These are phyloP conservation scores for Scheffersomyces spartinae DNA, from an alignment of 805 yeast species.

Conservation along the genomic window DNA sequence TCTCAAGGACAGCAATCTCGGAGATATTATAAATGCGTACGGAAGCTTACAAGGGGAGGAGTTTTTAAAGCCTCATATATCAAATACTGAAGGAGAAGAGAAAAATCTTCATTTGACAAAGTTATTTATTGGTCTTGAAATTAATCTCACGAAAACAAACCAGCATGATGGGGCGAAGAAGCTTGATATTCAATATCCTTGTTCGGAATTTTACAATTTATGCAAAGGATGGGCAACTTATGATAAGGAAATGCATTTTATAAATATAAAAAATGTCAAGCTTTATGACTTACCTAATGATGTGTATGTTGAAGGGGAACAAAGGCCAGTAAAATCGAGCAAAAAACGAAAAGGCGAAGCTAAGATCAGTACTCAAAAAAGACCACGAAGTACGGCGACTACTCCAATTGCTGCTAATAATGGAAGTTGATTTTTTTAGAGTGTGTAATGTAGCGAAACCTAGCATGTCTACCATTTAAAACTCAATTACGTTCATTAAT, in stretches of 20 bases:
- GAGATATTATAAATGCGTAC: slow-evolving; percentile 48
- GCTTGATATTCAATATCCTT: slow-evolving; percentile 79
- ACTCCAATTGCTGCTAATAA: too few relatives aligned
- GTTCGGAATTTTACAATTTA: slow-evolving; percentile 74
- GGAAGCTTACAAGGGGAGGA: slow-evolving; percentile 49
- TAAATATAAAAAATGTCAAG: slow-evolving; percentile 65
- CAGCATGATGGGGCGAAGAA: slow-evolving; percentile 43
- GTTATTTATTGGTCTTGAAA: slow-evolving; percentile 67
- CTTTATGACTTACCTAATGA: slow-evolving; percentile 73
- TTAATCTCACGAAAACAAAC: slow-evolving; percentile 30
- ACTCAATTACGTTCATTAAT: too few relatives aligned
- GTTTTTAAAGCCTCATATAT: too few relatives aligned
- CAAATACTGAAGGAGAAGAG: slow-evolving; percentile 9
- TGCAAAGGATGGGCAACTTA: slow-evolving; percentile 68
- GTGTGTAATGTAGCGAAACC: too few relatives aligned
- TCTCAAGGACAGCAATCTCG: too few relatives aligned
- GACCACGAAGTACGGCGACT: too few relatives aligned
- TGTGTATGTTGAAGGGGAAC: slow-evolving; percentile 74
- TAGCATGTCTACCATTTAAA: too few relatives aligned
- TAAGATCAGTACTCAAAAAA: slow-evolving; percentile 8
- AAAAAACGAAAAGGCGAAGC: slow-evolving; percentile 20
- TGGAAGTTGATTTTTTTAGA: too few relatives aligned
- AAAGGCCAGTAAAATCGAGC: slow-evolving; percentile 51
- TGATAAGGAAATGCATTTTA: slow-evolving; percentile 45
- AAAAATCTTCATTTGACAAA: slow-evolving; percentile 51